These are phyloP conservation scores for Talaromyces rugulosus DNA, from an alignment of 2,329 filamentous ascomycete genomes.

Conservation along the genomic window DNA sequence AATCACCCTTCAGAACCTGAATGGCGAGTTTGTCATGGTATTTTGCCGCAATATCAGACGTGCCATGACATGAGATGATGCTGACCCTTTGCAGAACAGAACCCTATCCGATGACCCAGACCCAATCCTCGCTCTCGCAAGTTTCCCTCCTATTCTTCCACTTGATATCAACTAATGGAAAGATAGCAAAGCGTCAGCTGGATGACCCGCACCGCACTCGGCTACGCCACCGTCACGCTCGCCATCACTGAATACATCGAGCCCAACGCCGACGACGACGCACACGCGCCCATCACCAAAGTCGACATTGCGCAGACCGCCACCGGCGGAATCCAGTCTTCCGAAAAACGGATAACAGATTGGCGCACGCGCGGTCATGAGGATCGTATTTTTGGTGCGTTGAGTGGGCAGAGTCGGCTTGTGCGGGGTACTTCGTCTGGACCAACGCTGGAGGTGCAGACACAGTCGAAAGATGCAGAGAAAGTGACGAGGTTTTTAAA, in stretches of 20 bases:
- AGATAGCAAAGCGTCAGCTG: slow-evolving; percentile 63
- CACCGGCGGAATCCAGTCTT: slow-evolving; percentile 66
- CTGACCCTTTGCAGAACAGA: slow-evolving; percentile 59
- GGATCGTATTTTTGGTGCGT: slow-evolving; percentile 75
- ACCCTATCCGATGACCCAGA: slow-evolving; percentile 65
- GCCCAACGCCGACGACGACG: slow-evolving; percentile 40
- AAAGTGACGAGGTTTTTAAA: slow-evolving; percentile 34
- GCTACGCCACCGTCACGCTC: slow-evolving; percentile 65
- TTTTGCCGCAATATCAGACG: not conserved
- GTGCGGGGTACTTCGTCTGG: slow-evolving; percentile 35
- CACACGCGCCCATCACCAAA: slow-evolving; percentile 44
- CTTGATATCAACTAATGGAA: slow-evolving; percentile 2
- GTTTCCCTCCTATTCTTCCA: not conserved
- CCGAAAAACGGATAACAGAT: slow-evolving; percentile 55
- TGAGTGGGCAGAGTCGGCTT: slow-evolving; percentile 59
- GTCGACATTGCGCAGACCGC: slow-evolving; percentile 69
- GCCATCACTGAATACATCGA: slow-evolving; percentile 52
- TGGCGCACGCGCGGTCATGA: slow-evolving; percentile 60
- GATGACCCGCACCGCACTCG: slow-evolving; percentile 68
- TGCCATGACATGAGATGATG: not conserved
- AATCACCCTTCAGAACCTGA: slow-evolving; percentile 64
- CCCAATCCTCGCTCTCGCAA: slow-evolving; percentile 60
- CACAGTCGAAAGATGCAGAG: slow-evolving; percentile 32
- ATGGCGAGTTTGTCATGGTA: slow-evolving; percentile 67
- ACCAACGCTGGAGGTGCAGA: slow-evolving; percentile 31